Percentiles rank a stretch among this genome's conserved stretches.
phyloP scores from a whole-genome alignment of 1,284 basidiomycete genomes.

The Moesziomyces sp. region DNA sequence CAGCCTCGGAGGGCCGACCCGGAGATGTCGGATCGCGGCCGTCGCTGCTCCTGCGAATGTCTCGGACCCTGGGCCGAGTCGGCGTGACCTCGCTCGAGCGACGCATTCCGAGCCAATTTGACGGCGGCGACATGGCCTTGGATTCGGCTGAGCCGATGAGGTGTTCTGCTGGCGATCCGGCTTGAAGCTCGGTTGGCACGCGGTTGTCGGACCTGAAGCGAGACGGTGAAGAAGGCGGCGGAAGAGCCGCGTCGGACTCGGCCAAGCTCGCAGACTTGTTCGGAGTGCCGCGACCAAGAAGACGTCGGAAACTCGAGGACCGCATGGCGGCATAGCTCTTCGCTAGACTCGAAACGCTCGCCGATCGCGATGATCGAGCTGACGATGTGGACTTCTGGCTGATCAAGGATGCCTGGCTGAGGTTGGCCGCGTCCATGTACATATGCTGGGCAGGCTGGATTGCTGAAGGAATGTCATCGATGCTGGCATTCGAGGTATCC shows the following conservation, averaged over 20 bases:
- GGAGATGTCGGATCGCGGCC: conserved; percentile 1
- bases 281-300: conserved; percentile 18
- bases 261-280: neutral
- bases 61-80: conserved; percentile 7
- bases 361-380: conserved; percentile 15
- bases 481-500: conserved; percentile 19
- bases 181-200: neutral
- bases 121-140: conserved; percentile 17
- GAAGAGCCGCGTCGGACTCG: neutral
- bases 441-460: neutral
- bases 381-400: conserved; percentile 30
- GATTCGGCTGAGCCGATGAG: neutral
- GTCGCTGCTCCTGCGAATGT: conserved; percentile 4
- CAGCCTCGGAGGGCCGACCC: neutral
- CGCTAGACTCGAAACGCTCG: conserved; percentile 19
- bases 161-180: neutral
- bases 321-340: conserved; percentile 32
- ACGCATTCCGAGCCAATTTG: conserved; percentile 10
- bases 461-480: conserved; percentile 10
- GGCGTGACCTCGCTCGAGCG: conserved; percentile 33
- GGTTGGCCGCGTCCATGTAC: conserved; percentile 12
- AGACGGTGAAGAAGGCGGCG: conserved; percentile 6
- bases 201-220: conserved; percentile 8
- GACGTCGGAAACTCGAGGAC: conserved; percentile 31
- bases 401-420: conserved; percentile 30